Conservation (phyloP, 495 filamentous ascomycete genomes). For the Penicillium dipodomyicola region DNA sequence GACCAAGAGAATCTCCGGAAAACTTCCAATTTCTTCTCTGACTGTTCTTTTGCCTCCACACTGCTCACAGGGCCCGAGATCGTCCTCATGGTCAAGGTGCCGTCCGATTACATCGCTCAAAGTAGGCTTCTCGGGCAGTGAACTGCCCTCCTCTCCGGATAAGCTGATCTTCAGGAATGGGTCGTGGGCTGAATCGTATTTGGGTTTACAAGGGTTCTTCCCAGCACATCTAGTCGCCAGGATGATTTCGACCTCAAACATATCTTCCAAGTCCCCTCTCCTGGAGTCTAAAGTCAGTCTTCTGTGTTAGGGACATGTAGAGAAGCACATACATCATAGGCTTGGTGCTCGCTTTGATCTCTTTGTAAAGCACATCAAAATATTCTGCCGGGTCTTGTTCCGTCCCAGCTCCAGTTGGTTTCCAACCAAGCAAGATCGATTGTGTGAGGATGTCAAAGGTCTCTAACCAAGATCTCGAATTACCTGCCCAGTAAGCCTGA, state of each 20-base stretch:
- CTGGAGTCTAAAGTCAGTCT: not conserved
- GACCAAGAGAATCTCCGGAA: slow-evolving; percentile 16
- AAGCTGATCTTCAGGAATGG: not conserved
- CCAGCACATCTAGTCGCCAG: not conserved
- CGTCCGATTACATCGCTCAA: not conserved
- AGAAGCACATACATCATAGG: slow-evolving; percentile 14
- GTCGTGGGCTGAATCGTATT: too few relatives aligned
- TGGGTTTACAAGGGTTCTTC: not conserved
- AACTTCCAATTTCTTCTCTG: not conserved
- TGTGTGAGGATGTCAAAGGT: not conserved
- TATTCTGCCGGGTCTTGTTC: slow-evolving; percentile 33
- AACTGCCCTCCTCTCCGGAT: not conserved
- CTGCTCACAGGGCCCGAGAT: not conserved
- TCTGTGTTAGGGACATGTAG: not conserved
- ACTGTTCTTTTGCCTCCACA: not conserved
- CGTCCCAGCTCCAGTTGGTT: not conserved
- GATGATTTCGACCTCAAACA: not conserved
- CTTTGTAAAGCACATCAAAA: slow-evolving; percentile 14
- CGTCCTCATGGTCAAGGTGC: not conserved
- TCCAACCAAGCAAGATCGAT: not conserved
- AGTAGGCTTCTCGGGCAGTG: not conserved
- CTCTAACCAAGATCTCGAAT: not conserved
- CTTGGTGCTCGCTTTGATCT: slow-evolving; percentile 7
- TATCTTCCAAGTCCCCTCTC: not conserved
- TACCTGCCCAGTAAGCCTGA: slow-evolving; percentile 23